Conservation (phyloP, 441 rosid species). For the Cnidoscolus chayamansa region DNA sequence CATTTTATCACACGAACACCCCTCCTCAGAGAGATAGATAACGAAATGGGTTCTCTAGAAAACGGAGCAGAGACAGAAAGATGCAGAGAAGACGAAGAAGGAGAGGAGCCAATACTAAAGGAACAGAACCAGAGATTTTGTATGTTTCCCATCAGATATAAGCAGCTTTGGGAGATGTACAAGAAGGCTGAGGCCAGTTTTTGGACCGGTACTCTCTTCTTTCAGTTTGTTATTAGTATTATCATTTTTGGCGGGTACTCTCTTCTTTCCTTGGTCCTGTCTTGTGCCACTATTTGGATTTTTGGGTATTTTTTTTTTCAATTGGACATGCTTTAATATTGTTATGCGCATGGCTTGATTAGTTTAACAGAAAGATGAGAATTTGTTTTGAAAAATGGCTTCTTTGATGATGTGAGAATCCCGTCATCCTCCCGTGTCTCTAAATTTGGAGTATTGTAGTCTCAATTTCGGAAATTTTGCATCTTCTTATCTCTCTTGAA, state of each 20-base stretch:
- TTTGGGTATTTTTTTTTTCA: neutral
- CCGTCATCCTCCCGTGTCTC: neutral
- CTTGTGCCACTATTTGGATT: neutral
- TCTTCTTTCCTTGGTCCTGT: neutral
- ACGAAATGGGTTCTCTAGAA: conserved; percentile 50
- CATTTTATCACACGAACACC: neutral
- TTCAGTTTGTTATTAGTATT: neutral
- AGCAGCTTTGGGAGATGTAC: conserved; percentile 86
- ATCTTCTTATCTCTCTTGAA: neutral
- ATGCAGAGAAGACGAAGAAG: conserved; percentile 28
- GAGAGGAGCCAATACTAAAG: conserved; percentile 60
- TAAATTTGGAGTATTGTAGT: neutral
- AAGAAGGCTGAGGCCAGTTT: conserved; percentile 93
- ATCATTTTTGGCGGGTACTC: neutral
- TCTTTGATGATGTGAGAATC: neutral
- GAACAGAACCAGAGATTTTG: conserved; percentile 78
- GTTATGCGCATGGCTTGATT: neutral
- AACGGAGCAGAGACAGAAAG: conserved; percentile 27
- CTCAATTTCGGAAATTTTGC: neutral
- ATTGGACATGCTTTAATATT: neutral
- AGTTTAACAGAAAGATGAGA: neutral
- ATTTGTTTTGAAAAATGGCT: neutral
- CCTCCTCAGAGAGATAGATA: neutral
- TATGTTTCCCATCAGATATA: conserved; percentile 80
- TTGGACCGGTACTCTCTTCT: conserved; percentile 64